Conservation (phyloP, 164 flowering plant genomes). For the Protea cynaroides region DNA sequence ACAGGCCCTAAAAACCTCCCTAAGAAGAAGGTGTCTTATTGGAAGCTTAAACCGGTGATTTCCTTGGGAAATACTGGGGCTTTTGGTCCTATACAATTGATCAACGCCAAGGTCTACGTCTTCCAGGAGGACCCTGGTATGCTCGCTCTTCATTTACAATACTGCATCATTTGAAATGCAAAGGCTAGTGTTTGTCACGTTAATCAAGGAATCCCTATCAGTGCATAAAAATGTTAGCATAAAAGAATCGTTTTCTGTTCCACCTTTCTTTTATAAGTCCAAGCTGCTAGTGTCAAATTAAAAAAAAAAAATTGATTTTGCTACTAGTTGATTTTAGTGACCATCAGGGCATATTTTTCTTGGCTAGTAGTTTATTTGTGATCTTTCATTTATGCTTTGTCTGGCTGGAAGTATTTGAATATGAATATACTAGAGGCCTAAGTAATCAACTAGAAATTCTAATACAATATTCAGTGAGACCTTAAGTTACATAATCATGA, state of each 20-base stretch:
- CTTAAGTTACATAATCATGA: too few relatives aligned
- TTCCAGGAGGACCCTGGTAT: conserved; percentile 99
- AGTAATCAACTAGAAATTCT: too few relatives aligned
- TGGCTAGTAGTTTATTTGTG: too few relatives aligned
- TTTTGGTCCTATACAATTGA: conserved; percentile 97
- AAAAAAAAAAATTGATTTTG: too few relatives aligned
- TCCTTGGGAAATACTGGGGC: conserved; percentile 83
- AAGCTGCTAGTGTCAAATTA: too few relatives aligned
- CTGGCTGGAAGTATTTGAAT: too few relatives aligned
- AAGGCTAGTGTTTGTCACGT: background rate
- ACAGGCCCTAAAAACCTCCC: too few relatives aligned
- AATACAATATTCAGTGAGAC: too few relatives aligned
- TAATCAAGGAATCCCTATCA: background rate
- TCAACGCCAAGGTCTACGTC: conserved; percentile 93
- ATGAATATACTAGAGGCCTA: too few relatives aligned
- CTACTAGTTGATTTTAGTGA: too few relatives aligned
- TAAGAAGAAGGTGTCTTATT: conserved; percentile 88
- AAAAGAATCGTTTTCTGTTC: background rate
- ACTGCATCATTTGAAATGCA: background rate
- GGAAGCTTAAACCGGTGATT: conserved; percentile 94
- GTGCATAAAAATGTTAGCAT: background rate
- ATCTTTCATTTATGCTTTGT: too few relatives aligned
- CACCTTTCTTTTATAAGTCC: background rate
- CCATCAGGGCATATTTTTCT: too few relatives aligned
- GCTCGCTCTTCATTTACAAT: background rate